These are phyloP conservation scores for Allium cepa DNA, from an alignment of 106 monocot genomes.

Conservation along the genomic window DNA sequence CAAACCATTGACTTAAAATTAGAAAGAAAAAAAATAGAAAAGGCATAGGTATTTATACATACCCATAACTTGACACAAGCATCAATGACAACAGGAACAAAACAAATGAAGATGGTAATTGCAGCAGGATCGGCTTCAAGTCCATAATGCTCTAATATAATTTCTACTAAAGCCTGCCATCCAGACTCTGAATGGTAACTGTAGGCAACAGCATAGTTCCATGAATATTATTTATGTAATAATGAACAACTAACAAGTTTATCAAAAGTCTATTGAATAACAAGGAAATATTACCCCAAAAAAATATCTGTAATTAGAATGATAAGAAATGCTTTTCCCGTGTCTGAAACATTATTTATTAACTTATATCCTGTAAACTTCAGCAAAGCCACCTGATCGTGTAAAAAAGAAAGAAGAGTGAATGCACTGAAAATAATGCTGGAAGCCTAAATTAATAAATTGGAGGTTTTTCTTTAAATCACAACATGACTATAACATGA, in stretches of 20 bases:
- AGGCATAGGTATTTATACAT: constrained; percentile 1
- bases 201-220: constrained; percentile 5
- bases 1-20: no score
- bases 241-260: background rate
- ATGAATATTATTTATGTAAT: background rate
- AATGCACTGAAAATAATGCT: no score
- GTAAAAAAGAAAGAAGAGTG: background rate
- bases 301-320: constrained; percentile 90
- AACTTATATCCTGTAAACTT: constrained; percentile 97
- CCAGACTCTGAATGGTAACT: constrained; percentile 97
- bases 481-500: no score
- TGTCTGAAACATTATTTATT: constrained; percentile 87
- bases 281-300: constrained; percentile 63
- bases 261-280: background rate
- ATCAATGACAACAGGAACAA: constrained; percentile 82
- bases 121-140: constrained; percentile 77
- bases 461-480: no score
- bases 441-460: no score
- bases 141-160: constrained; percentile 82
- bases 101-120: constrained; percentile 76
- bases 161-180: constrained; percentile 75
- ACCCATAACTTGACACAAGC: constrained; percentile 96
- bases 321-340: constrained; percentile 81
- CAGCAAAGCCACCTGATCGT: constrained; percentile 80
- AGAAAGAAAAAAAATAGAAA: background rate